Conservation (phyloP, 768 basidiomycete species). For the Termitomyces bulborhizus region DNA sequence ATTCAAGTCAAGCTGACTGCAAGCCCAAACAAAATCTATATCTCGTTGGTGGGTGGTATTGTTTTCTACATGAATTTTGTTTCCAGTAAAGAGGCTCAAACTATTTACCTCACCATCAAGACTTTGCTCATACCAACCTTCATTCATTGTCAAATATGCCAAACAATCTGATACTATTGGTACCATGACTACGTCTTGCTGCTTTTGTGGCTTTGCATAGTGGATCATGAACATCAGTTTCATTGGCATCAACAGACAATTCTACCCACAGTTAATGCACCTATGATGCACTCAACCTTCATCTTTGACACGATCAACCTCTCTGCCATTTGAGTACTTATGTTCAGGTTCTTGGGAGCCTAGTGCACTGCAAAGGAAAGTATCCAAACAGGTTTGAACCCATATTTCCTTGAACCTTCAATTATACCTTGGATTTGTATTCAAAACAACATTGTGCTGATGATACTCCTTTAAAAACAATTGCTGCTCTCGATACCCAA, state of each 20-base stretch:
- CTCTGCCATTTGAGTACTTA: constrained; percentile 32
- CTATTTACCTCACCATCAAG: constrained; percentile 12
- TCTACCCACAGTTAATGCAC: constrained; percentile 55
- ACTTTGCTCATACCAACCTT: constrained; percentile 51
- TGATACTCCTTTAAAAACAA: too few relatives aligned
- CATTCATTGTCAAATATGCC: constrained; percentile 25
- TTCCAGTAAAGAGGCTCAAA: constrained; percentile 12
- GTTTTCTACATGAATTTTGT: constrained; percentile 7
- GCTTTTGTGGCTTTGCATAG: constrained; percentile 65
- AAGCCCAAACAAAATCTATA: too few relatives aligned
- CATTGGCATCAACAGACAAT: constrained; percentile 50
- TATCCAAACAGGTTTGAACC: too few relatives aligned
- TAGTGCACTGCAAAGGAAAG: too few relatives aligned
- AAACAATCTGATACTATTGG: constrained; percentile 19
- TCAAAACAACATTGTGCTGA: too few relatives aligned
- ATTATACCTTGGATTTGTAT: too few relatives aligned
- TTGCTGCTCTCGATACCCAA: too few relatives aligned
- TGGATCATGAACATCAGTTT: constrained; percentile 47
- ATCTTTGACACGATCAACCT: constrained; percentile 45
- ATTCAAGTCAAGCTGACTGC: too few relatives aligned
- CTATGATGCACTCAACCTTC: constrained; percentile 60
- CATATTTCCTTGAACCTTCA: too few relatives aligned
- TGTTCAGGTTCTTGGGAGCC: too few relatives aligned
- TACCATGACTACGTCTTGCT: constrained; percentile 63
- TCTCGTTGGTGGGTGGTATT: constrained; percentile 5